Base-by-base conservation (phyloP, 306 rosid species). In the Prinsepia uniflora region DNA sequence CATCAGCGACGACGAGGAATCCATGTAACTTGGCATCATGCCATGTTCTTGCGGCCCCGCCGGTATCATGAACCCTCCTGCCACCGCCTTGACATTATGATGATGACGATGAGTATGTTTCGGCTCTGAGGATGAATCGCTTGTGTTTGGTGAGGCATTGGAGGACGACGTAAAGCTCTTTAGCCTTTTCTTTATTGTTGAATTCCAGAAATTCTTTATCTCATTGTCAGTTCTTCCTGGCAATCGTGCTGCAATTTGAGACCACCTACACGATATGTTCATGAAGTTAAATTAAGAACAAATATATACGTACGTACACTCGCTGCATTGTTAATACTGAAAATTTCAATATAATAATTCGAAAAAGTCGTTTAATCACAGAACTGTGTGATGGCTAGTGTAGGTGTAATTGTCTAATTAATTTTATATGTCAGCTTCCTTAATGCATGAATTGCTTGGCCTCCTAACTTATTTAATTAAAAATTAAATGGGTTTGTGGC, bases 151-250 rank as follows among this genome's bases (percentile, higher is more conserved):
- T 30, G 97, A 87, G 40, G 78, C 59, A 48, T 75, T 74, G 20
- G 84, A 63, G 17, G 89, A 80, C 5, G 96, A 73, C 2, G 36
- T 30, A 83, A 90, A 11, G 81, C 76, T 85, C 88, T 91, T 91
- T 17, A 91, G 81, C 71, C 92, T 85, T 79, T 94, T 94, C 89
- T 94, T 94, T 67, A 94, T 86, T 5, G 99, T 89, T 12, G 99
- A 94, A 30, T 94, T 94, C 99, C 99, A 94, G 72, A 94, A 94
- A 50, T 94, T 94, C 78, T 94, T 94, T 53, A 94, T 91, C 71
- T 94, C 99, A 8, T 94, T 94, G 80, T 94, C 99, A 0, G 99
- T 94, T 79, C 99, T 20, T 5, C 97, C 99, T 0, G 99, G 97
- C 52, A 94, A 81, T 3, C 96, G 87, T 2, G 99, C 92, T 11